Base-by-base conservation (phyloP, 331 rosid genomes). In the Saraca asoca region DNA sequence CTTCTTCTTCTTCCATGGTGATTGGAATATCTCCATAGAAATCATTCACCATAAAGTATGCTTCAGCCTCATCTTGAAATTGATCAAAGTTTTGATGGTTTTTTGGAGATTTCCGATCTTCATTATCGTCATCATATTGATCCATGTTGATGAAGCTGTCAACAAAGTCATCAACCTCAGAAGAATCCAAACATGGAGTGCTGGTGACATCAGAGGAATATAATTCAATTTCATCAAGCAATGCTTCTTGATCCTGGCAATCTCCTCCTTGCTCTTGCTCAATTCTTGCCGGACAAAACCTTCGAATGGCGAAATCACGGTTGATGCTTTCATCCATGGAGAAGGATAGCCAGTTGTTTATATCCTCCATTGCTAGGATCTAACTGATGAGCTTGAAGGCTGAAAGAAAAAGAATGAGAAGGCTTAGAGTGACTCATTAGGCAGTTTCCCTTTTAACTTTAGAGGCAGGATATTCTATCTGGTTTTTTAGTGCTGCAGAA, bases 71-170 rank as follows among this genome's bases (percentile, higher is more conserved):
- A 20, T 55, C 64, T 15, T 72, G 71, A 45, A 17, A 66, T 45
- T 71, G 70, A 58, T 82, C 76, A 37, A 79, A 70, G 58, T 44
- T 62, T 35, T 64, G 78, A 16, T 72, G 68, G 62, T 75, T 84
- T 66, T 49, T 79, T 20, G 19, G 42, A 39, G 79, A 73, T 37
- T 58, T 74, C 12, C 56, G 52, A 33, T 72, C 71, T 49, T 63
- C 83, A 39, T 54, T 46, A 8, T 65, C 65, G 49, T 51, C 35
- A 39, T 66, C 73, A 39, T 48, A 66, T 12, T 77, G 85, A 64
- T 90, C 88, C 84, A 78, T 80, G 66, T 85, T 88, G 74, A 88
- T 85, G 87, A 85, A 76, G 87, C 97, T 88, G 17, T 80, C 95
- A 20, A 85, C 93, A 68, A 91, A 88, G 7, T 85, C 91, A 50